These are phyloP conservation scores for Peronospora tabacina DNA, from an alignment of 352 stramenopile genomes.

Conservation along the genomic window DNA sequence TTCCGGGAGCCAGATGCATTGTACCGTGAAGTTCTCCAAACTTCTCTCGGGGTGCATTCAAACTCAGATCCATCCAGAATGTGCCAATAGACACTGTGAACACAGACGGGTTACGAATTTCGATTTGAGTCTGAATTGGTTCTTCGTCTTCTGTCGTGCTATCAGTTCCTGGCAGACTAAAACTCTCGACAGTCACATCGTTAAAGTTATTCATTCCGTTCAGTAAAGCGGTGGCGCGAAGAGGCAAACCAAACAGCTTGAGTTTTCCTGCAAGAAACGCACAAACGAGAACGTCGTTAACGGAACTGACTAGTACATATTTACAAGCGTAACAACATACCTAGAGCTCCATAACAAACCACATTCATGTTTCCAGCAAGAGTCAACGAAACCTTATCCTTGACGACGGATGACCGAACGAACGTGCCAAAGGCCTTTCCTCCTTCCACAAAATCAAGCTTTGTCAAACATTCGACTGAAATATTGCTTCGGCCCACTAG, in stretches of 20 bases:
- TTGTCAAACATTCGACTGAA: conserved; percentile 52
- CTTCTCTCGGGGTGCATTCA: conserved; percentile 30
- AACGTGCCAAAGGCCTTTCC: conserved; percentile 56
- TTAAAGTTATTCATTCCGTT: conserved; percentile 60
- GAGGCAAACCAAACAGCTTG: conserved; percentile 40
- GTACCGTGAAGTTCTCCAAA: conserved; percentile 41
- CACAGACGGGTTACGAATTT: conserved; percentile 62
- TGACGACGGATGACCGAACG: conserved; percentile 53
- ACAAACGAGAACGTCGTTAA: conserved; percentile 3
- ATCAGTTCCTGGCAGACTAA: conserved; percentile 45
- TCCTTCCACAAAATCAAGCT: conserved; percentile 34
- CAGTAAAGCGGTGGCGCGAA: conserved; percentile 36
- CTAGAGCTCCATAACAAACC: conserved; percentile 51
- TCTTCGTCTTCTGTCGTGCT: conserved; percentile 32
- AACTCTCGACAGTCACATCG: conserved; percentile 51
- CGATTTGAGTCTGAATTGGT: conserved; percentile 48
- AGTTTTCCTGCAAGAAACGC: conserved; percentile 32
- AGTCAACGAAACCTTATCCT: conserved; percentile 37
- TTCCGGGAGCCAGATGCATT: conserved; percentile 49
- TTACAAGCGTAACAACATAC: conserved; percentile 21
- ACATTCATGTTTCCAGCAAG: conserved; percentile 55
- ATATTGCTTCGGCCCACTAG: conserved; percentile 62
- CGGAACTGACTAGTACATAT: background rate
- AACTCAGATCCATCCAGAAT: conserved; percentile 44
- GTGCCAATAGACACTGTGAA: conserved; percentile 60